Conservation (phyloP, 805 yeast species). For the Saccharomycopsis amapae region DNA sequence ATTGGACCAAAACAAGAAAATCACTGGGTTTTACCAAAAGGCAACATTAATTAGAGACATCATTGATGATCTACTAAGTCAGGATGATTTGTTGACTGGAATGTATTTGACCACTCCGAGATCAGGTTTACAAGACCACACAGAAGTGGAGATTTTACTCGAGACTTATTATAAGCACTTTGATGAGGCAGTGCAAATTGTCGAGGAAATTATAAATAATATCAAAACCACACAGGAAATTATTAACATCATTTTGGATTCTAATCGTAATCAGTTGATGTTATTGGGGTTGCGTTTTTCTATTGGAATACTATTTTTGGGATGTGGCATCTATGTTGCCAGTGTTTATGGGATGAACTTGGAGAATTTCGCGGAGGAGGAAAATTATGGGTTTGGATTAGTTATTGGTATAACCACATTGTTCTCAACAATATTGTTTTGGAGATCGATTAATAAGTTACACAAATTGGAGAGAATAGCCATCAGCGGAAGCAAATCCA, state of each 20-base stretch:
- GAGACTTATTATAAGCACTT: slow-evolving; percentile 88
- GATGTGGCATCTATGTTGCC: slow-evolving; percentile 78
- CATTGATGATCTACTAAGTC: slow-evolving; percentile 75
- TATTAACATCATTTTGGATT: slow-evolving; percentile 83
- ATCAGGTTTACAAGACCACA: slow-evolving; percentile 35
- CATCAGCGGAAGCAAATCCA: slow-evolving; percentile 32
- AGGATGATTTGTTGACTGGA: slow-evolving; percentile 74
- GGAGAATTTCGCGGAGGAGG: slow-evolving; percentile 69
- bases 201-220: slow-evolving; percentile 74
- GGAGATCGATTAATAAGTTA: slow-evolving; percentile 49
- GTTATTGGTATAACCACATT: slow-evolving; percentile 35
- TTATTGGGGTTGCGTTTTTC: slow-evolving; percentile 76
- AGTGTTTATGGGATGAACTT: slow-evolving; percentile 88
- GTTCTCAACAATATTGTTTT: slow-evolving; percentile 41
- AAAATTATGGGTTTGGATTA: slow-evolving; percentile 52
- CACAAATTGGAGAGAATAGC: slow-evolving; percentile 67
- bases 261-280: slow-evolving; percentile 87
- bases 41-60: slow-evolving; percentile 70
- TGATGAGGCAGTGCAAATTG: slow-evolving; percentile 88
- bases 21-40: slow-evolving; percentile 70
- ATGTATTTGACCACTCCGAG: slow-evolving; percentile 50
- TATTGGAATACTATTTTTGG: slow-evolving; percentile 76
- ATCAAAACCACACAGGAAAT: slow-evolving; percentile 89
- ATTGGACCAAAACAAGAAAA: slow-evolving; percentile 61
- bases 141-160: slow-evolving; percentile 78